A percentile compares a stretch with the other conserved stretches of the same genome.
phyloP scores from a whole-genome alignment of 2,329 filamentous ascomycete species.

The Colletotrichum destructivum region DNA sequence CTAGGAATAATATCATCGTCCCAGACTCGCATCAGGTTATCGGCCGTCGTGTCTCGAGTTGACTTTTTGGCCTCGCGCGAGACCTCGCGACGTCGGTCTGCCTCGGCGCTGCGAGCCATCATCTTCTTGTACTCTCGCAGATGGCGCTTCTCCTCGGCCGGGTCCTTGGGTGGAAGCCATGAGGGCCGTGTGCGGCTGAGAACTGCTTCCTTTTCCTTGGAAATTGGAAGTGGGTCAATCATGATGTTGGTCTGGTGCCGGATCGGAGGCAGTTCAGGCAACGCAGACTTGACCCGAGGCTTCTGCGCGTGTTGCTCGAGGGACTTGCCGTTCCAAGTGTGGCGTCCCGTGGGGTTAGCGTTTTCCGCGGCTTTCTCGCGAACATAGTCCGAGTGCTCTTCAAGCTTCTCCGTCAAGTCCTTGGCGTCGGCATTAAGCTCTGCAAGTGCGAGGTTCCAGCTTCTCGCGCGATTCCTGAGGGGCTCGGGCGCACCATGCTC shows the following conservation, averaged over 20 bases:
- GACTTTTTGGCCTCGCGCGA: constrained; percentile 66
- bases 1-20: constrained; percentile 83
- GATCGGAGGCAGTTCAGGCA: constrained; percentile 78
- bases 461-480: constrained; percentile 73
- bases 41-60: constrained; percentile 68
- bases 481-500: constrained; percentile 55
- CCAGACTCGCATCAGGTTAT: constrained; percentile 76
- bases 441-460: constrained; percentile 80
- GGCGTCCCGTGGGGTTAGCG: constrained; percentile 50
- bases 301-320: constrained; percentile 54
- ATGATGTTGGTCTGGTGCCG: constrained; percentile 80
- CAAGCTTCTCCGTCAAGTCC: constrained; percentile 83
- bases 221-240: constrained; percentile 87
- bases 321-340: constrained; percentile 54
- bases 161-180: constrained; percentile 89
- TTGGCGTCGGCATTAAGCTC: constrained; percentile 81
- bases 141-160: constrained; percentile 91
- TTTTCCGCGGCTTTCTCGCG: constrained; percentile 44
- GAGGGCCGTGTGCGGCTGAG: constrained; percentile 85
- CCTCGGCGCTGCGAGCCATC: constrained; percentile 76
- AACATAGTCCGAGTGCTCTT: constrained; percentile 76
- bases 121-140: constrained; percentile 88
- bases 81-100: constrained; percentile 72
- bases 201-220: constrained; percentile 89
- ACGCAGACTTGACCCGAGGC: constrained; percentile 74